Conservation (phyloP, 352 stramenopile species). For the Halophytophthora batemanensis region DNA sequence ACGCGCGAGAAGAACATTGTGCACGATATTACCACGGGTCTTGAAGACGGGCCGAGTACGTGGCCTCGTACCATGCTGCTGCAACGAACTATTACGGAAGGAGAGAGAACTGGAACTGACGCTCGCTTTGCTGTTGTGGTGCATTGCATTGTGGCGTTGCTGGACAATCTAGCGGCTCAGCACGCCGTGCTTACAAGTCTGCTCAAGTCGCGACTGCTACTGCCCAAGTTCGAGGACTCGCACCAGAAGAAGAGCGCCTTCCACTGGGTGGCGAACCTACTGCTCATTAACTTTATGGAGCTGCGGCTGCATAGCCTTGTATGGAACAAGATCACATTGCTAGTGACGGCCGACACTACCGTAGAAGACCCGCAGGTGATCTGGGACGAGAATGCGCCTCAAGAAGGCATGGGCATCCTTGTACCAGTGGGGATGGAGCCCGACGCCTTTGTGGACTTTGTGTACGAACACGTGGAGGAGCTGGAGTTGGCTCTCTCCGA, state of each 20-base stretch:
- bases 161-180: conserved; percentile 35
- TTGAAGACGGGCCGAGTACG: conserved; percentile 67
- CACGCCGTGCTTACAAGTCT: conserved; percentile 62
- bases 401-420: conserved; percentile 67
- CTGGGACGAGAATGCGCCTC: conserved; percentile 48
- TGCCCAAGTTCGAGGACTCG: conserved; percentile 51
- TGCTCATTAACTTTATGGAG: conserved; percentile 85
- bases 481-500: conserved; percentile 50
- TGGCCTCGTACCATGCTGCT: conserved; percentile 3
- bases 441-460: conserved; percentile 47
- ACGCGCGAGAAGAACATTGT: conserved; percentile 77
- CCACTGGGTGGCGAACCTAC: conserved; percentile 71
- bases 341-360: conserved; percentile 46
- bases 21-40: conserved; percentile 59
- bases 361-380: conserved; percentile 37
- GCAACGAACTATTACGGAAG: too few relatives aligned
- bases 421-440: conserved; percentile 62
- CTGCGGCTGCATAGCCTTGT: conserved; percentile 73
- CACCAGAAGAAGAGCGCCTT: conserved; percentile 63
- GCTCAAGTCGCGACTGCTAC: conserved; percentile 52
- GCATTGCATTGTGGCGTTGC: neutral
- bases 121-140: neutral
- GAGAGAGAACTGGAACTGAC: neutral
- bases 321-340: conserved; percentile 81
- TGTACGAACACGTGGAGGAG: conserved; percentile 64